Conservation (phyloP, 2,329 filamentous ascomycete species). For the Fusarium sp. region DNA sequence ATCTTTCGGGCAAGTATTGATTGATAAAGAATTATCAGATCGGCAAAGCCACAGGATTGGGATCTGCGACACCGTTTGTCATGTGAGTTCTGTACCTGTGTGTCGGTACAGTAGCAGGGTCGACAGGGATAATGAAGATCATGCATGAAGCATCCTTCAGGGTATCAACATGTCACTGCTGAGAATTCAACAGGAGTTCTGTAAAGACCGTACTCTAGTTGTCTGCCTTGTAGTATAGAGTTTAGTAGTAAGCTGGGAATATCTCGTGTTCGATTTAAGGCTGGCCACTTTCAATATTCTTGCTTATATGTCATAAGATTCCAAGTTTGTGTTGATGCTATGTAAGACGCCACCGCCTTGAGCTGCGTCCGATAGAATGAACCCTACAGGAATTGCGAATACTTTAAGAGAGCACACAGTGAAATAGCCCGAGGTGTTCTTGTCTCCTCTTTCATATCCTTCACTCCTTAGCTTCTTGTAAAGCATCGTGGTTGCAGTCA, state of each 20-base stretch:
- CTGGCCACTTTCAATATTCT: neutral
- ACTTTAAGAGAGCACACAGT: neutral
- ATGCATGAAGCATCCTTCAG: neutral
- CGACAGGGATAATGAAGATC: neutral
- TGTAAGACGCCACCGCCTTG: neutral
- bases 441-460: neutral
- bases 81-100: constrained; percentile 1
- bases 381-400: neutral
- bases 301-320: neutral
- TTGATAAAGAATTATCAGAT: neutral
- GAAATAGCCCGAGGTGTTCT: neutral
- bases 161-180: neutral
- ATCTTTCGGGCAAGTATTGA: neutral
- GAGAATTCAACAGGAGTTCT: neutral
- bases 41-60: neutral
- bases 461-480: neutral
- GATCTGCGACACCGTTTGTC: neutral
- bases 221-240: neutral
- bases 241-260: neutral
- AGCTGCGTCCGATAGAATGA: neutral
- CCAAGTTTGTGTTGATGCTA: neutral
- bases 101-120: neutral
- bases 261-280: neutral
- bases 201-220: neutral
- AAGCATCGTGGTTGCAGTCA: neutral